Percentiles rank a stretch among this genome's conserved stretches.
phyloP scores from a whole-genome alignment of 2,329 filamentous ascomycete genomes.

The Rachicladosporium sp. region DNA sequence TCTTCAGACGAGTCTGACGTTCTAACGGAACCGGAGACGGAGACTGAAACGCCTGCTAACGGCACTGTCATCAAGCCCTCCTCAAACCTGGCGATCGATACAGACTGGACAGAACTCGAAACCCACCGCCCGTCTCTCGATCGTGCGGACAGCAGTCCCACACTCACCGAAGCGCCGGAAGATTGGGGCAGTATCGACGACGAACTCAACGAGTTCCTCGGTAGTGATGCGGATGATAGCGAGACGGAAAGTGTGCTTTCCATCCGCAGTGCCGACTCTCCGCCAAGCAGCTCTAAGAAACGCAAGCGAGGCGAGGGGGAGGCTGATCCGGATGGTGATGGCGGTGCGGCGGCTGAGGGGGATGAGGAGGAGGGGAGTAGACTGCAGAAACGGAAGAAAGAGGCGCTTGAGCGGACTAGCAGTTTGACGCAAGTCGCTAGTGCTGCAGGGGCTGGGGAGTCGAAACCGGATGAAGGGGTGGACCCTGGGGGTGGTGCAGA shows the following conservation, averaged over 20 bases:
- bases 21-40: slow-evolving; percentile 26
- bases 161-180: slow-evolving; percentile 20
- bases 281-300: slow-evolving; percentile 15
- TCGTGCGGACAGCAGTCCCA: slow-evolving; percentile 19
- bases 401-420: slow-evolving; percentile 34
- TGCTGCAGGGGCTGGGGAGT: slow-evolving; percentile 15
- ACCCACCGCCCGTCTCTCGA: slow-evolving; percentile 36
- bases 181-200: slow-evolving; percentile 44
- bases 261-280: slow-evolving; percentile 7
- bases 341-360: slow-evolving; percentile 24
- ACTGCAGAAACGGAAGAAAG: slow-evolving; percentile 36
- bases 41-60: slow-evolving; percentile 17
- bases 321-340: slow-evolving; percentile 19
- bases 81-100: slow-evolving; percentile 21
- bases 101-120: slow-evolving; percentile 29
- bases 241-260: slow-evolving; percentile 30
- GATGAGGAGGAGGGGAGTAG: slow-evolving; percentile 32
- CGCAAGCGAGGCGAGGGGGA: slow-evolving; percentile 22
- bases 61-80: slow-evolving; percentile 7
- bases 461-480: slow-evolving; percentile 32
- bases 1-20: slow-evolving; percentile 34
- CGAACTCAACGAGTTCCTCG: slow-evolving; percentile 65
- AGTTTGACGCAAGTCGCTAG: slow-evolving; percentile 33
- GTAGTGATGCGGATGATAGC: slow-evolving; percentile 39
- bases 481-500: slow-evolving; percentile 29